phyloP scores from a whole-genome alignment of 129 eudicot genomes.

The Tagetes erecta region DNA sequence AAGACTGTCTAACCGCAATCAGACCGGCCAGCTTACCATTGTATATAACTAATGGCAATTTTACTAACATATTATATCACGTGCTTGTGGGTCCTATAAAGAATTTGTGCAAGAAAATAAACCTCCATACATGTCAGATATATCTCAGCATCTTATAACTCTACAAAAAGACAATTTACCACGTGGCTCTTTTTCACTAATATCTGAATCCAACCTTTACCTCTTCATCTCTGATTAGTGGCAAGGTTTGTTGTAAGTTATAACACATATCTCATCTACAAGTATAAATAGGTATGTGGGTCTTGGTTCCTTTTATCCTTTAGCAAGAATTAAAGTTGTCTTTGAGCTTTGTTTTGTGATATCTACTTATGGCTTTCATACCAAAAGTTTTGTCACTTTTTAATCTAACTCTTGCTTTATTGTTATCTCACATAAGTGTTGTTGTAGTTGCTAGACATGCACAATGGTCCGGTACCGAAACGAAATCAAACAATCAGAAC shows the following conservation, averaged over 20 bases:
- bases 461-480: slow-evolving; percentile 41
- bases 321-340: slow-evolving; percentile 32
- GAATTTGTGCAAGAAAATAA: slow-evolving; percentile 23
- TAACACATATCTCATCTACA: slow-evolving; percentile 10
- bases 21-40: too few species aligned
- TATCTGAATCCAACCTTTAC: slow-evolving; percentile 30
- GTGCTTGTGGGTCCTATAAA: slow-evolving; percentile 50
- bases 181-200: slow-evolving; percentile 41
- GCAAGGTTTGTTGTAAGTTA: background rate
- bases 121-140: slow-evolving; percentile 33
- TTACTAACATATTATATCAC: slow-evolving; percentile 33
- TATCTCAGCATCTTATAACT: slow-evolving; percentile 28
- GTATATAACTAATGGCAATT: background rate
- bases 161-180: slow-evolving; percentile 32
- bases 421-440: slow-evolving; percentile 30
- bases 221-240: slow-evolving; percentile 32
- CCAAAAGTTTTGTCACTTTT: slow-evolving; percentile 34
- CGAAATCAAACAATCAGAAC: slow-evolving; percentile 32
- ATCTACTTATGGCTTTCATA: slow-evolving; percentile 45
- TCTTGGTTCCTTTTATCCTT: slow-evolving; percentile 47
- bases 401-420: slow-evolving; percentile 29
- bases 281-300: slow-evolving; percentile 61
- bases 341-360: slow-evolving; percentile 28
- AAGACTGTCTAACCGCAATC: too few species aligned
- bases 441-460: slow-evolving; percentile 51